Evolutionary conservation across 768 basidiomycete species (phyloP).

Genomic region (Auriscalpium vulgare): DNA sequence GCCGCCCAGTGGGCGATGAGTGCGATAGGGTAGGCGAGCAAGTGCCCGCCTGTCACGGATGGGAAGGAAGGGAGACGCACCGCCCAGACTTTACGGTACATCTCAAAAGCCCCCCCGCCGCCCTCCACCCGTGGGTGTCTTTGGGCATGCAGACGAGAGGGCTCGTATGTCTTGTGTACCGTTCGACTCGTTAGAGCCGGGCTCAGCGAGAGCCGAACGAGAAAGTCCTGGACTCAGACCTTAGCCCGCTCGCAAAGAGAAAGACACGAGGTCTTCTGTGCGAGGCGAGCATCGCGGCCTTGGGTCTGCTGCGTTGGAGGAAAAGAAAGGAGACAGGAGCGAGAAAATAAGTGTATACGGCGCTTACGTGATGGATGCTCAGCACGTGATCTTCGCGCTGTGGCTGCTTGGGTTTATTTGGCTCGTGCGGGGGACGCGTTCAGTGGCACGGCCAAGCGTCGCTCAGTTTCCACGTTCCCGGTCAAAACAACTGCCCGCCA

Average conservation of each 20-base stretch:
- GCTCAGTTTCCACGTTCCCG: too few species aligned
- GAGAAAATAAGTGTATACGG: not conserved
- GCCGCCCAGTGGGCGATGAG: conserved; percentile 3
- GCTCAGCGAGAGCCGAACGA: conserved; percentile 55
- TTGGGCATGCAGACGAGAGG: conserved; percentile 25
- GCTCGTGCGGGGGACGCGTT: too few species aligned
- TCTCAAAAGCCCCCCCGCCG: conserved; percentile 10
- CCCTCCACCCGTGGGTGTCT: conserved; percentile 31
- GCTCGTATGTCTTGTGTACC: conserved; percentile 56
- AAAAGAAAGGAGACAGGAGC: not conserved
- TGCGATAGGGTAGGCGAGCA: conserved; percentile 9
- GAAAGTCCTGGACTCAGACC: conserved; percentile 71
- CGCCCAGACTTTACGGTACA: conserved; percentile 12
- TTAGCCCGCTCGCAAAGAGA: conserved; percentile 66
- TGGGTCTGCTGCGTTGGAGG: conserved; percentile 32
- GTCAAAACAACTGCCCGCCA: too few species aligned
- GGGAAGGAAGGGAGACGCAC: not conserved
- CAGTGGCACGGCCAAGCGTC: too few species aligned
- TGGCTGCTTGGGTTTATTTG: too few species aligned
- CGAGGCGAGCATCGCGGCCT: conserved; percentile 66
- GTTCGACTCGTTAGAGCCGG: conserved; percentile 49
- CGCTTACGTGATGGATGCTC: too few species aligned
- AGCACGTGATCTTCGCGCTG: too few species aligned
- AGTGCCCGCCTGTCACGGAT: not conserved
- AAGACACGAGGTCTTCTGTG: conserved; percentile 29